Conservation (phyloP, 2,329 filamentous ascomycete genomes). For the Setomelanomma holmii region DNA sequence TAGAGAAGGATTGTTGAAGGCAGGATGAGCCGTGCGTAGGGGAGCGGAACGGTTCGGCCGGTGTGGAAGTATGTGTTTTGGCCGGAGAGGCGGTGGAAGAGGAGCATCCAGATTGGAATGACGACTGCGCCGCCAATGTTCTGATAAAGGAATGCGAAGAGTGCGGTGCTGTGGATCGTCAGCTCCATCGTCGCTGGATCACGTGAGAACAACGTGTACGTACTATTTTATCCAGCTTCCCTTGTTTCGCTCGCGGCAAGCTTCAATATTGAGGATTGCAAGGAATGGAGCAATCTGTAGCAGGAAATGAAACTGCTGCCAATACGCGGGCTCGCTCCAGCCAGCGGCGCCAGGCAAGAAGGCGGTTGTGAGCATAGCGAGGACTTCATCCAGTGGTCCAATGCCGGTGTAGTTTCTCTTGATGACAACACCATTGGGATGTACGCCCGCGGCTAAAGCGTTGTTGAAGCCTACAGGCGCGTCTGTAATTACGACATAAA, state of each 20-base stretch:
- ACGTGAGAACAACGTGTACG: not conserved
- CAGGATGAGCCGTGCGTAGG: constrained; percentile 20
- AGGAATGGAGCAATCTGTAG: constrained; percentile 10
- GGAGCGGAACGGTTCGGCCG: constrained; percentile 18
- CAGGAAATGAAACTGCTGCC: constrained; percentile 26
- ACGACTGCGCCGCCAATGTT: constrained; percentile 20
- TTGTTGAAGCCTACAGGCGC: constrained; percentile 14
- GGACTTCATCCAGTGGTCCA: constrained; percentile 8
- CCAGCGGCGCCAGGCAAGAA: constrained; percentile 15
- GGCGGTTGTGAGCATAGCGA: constrained; percentile 19
- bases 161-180: constrained; percentile 6
- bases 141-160: constrained; percentile 20
- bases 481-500: constrained; percentile 4
- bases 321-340: constrained; percentile 21
- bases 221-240: constrained; percentile 27
- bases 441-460: not conserved
- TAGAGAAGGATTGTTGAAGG: constrained; percentile 16
- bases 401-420: constrained; percentile 23
- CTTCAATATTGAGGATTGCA: constrained; percentile 20
- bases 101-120: constrained; percentile 19
- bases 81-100: constrained; percentile 14
- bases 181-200: not conserved
- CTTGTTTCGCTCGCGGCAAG: constrained; percentile 20
- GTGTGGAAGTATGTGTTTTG: constrained; percentile 19
- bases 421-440: constrained; percentile 19